phyloP scores from a whole-genome alignment of 805 yeast genomes.

The Myxozyma vanderwaltii region DNA sequence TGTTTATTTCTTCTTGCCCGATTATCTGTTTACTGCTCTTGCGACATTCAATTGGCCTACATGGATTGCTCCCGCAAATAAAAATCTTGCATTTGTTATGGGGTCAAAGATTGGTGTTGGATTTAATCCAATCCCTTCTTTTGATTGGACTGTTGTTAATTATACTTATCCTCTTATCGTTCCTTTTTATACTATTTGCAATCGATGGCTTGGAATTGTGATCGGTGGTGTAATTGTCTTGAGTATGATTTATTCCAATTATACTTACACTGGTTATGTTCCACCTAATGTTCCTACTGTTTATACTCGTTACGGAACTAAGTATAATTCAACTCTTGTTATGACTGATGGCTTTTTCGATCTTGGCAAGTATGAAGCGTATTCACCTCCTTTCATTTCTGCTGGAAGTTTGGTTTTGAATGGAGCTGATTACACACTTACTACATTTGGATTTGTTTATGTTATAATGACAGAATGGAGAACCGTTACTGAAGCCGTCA shows the following conservation, averaged over 20 bases:
- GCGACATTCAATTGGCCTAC: constrained; percentile 63
- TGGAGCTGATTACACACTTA: constrained; percentile 44
- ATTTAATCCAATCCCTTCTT: constrained; percentile 41
- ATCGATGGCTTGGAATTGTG: constrained; percentile 44
- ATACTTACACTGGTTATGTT: constrained; percentile 52
- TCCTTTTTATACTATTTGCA: constrained; percentile 49
- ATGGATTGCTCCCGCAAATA: constrained; percentile 44
- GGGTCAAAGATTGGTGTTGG: constrained; percentile 62
- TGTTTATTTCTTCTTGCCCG: constrained; percentile 68
- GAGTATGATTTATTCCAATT: constrained; percentile 50
- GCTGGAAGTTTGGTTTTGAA: constrained; percentile 51
- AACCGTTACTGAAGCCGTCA: constrained; percentile 57
- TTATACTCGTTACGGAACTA: constrained; percentile 49
- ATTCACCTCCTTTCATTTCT: constrained; percentile 43
- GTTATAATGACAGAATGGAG: constrained; percentile 64
- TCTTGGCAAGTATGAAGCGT: constrained; percentile 1
- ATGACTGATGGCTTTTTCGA: constrained; percentile 40
- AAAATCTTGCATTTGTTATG: constrained; percentile 56
- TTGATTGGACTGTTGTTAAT: constrained; percentile 49
- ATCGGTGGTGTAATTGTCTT: constrained; percentile 41
- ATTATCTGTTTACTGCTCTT: constrained; percentile 61
- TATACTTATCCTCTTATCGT: constrained; percentile 42
- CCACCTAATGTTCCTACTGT: constrained; percentile 52
- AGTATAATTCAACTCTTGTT: constrained; percentile 49
- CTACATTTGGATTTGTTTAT: constrained; percentile 65